Evolutionary conservation across 495 filamentous ascomycete species (phyloP), one percentile per base, ranked within the genome.

Genomic region (Podospora tetraspora): DNA sequence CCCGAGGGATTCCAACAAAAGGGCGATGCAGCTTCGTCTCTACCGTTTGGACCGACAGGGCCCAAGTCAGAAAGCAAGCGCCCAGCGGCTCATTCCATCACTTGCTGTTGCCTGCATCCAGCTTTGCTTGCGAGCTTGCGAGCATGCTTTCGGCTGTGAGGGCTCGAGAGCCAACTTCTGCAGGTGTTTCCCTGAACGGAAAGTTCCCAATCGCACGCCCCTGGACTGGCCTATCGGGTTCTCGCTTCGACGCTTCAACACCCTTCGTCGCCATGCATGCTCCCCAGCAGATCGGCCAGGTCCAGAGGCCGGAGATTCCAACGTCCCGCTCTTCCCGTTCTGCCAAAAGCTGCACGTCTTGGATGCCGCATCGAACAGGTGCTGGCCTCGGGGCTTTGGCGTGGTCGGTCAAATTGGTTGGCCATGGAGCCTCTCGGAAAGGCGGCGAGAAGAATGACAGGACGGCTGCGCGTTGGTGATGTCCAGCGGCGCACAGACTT

Each of bases 191-290:
- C 65, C 43, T n/a, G 65, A 66, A 66, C 24, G 65, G 65, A 60
- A 66, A 66, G 58, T 10, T 34, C 27, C 60, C 27, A 61, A 11
- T 34, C 29, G 63, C 52, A 27, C 43, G 37, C 30, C 29, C 52
- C 43, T 58, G 59, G 58, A 57, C 70, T 56, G 66, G 68, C 70
- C 66, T 66, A 69, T 69, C 66, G 70, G 66, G 27, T 68, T 61
- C 43, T 56, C n/a, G 63, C 57, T 66, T 25, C 30, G n/a, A 11
- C n/a, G 63, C 57, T 66, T 25, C 30, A 52, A 11, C 57, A 60
- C 57, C 43, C 58, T 61, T 22, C 22, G n/a, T 61, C 58, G 11
- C 65, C 34, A 24, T 66, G n/a, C 23, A n/a, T n/a, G n/a, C 29
- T 57, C 24, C 24, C 56, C 57, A 59, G 63, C 63, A 64, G 24